phyloP scores from a whole-genome alignment of 805 yeast genomes.

The Candida ipomoeae region DNA sequence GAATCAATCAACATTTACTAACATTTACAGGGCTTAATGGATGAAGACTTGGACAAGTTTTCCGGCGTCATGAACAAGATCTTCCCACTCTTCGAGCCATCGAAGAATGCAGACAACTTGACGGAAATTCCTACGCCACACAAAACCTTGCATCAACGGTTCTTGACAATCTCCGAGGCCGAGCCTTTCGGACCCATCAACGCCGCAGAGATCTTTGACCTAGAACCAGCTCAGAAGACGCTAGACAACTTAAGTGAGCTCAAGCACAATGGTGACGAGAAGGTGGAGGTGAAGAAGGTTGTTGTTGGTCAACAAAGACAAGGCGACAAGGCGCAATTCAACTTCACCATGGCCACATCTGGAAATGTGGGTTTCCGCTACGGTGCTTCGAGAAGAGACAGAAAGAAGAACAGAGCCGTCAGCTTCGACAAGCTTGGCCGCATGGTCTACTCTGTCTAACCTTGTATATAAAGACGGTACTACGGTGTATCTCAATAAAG shows the following conservation, averaged over 20 bases:
- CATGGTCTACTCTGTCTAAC: conserved; percentile 34
- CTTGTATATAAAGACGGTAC: not conserved
- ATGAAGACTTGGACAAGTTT: conserved; percentile 56
- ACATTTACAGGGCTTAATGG: conserved; percentile 43
- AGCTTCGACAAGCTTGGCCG: conserved; percentile 68
- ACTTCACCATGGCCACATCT: conserved; percentile 71
- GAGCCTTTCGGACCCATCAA: conserved; percentile 96
- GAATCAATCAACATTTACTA: conserved; percentile 25
- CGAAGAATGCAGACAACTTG: conserved; percentile 58
- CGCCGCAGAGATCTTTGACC: conserved; percentile 77
- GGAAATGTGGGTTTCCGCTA: conserved; percentile 89
- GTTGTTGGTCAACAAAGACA: conserved; percentile 53
- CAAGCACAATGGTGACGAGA: conserved; percentile 46
- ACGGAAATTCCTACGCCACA: conserved; percentile 93
- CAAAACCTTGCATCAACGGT: conserved; percentile 75
- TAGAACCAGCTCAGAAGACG: conserved; percentile 85
- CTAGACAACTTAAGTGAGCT: conserved; percentile 63
- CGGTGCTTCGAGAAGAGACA: conserved; percentile 87
- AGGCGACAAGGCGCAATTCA: conserved; percentile 70
- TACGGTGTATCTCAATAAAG: not conserved
- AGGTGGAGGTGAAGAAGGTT: conserved; percentile 27
- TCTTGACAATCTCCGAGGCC: conserved; percentile 85
- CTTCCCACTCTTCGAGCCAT: conserved; percentile 66
- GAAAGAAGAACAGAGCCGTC: conserved; percentile 74
- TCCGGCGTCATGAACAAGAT: conserved; percentile 62